Conservation (phyloP, 345 rosid genomes). For the Pelargonium nanum region DNA sequence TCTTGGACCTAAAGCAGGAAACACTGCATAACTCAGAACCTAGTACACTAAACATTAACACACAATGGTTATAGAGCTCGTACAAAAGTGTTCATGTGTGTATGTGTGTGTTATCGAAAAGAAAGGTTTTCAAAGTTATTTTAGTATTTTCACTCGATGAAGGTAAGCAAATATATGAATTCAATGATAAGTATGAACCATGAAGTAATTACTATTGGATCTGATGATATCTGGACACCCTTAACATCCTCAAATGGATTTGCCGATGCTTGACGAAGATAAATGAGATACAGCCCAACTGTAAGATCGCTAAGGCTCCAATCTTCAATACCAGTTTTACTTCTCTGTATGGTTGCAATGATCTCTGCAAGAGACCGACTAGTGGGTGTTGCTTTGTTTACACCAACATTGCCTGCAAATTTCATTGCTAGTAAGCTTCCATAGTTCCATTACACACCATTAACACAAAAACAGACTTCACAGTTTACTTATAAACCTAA, state of each 20-base stretch:
- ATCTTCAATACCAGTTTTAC: slow-evolving; percentile 77
- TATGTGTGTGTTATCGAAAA: too few species aligned
- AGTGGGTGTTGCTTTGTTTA: slow-evolving; percentile 37
- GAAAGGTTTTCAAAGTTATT: too few species aligned
- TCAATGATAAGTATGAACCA: too few species aligned
- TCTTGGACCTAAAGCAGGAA: slow-evolving; percentile 48
- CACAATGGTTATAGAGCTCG: neutral
- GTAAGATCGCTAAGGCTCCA: slow-evolving; percentile 96
- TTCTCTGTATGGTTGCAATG: slow-evolving; percentile 74
- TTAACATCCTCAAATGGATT: slow-evolving; percentile 57
- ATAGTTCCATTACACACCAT: slow-evolving; percentile 1
- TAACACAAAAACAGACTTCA: too few species aligned
- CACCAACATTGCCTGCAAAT: slow-evolving; percentile 36
- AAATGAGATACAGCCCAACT: slow-evolving; percentile 78
- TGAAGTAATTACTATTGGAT: slow-evolving; percentile 37
- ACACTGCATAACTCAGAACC: slow-evolving; percentile 9
- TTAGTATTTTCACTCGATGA: too few species aligned
- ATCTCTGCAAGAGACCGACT: slow-evolving; percentile 67
- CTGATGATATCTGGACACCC: slow-evolving; percentile 60
- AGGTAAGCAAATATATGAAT: too few species aligned
- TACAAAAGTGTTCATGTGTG: too few species aligned
- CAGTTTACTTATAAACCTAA: too few species aligned
- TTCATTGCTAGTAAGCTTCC: slow-evolving; percentile 8
- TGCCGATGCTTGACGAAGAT: slow-evolving; percentile 72
- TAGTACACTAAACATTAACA: neutral